These are phyloP conservation scores for Coemansia furcata DNA, from an alignment of 192 early-diverging fungal species.

Conservation along the genomic window DNA sequence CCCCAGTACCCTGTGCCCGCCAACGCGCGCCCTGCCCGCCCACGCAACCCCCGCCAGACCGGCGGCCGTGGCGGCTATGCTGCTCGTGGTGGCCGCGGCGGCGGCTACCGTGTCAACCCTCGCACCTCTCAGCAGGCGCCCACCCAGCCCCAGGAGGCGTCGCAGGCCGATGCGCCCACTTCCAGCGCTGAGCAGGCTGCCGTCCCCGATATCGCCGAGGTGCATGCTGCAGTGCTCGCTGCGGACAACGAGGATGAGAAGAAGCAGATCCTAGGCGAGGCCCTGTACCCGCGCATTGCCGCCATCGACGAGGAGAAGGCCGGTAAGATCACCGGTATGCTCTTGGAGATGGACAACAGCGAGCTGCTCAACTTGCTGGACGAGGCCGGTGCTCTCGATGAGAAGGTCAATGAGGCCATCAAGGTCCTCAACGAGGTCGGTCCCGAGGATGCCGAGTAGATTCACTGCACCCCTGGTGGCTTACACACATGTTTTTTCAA, in stretches of 20 bases:
- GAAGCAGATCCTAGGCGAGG: constrained; percentile 97
- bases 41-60: constrained; percentile 53
- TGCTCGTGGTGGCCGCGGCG: constrained; percentile 49
- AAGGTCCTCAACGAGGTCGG: constrained; percentile 65
- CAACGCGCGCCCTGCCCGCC: constrained; percentile 38
- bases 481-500: not conserved
- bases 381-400: constrained; percentile 70
- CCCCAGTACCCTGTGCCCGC: constrained; percentile 51
- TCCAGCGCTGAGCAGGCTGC: constrained; percentile 35
- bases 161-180: constrained; percentile 37
- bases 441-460: constrained; percentile 22
- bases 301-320: constrained; percentile 66
- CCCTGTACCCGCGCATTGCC: constrained; percentile 86
- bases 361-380: constrained; percentile 91
- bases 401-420: constrained; percentile 85
- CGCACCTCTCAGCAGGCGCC: constrained; percentile 38
- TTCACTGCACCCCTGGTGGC: not conserved
- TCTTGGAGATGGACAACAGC: constrained; percentile 96
- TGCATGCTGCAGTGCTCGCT: constrained; percentile 79
- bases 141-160: constrained; percentile 34
- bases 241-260: constrained; percentile 79
- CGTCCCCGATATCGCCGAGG: constrained; percentile 11
- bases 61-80: constrained; percentile 51
- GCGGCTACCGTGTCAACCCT: constrained; percentile 50
- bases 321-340: constrained; percentile 99